A percentile compares a stretch with the other conserved stretches of the same genome.
These are phyloP conservation scores for Ogataea saltuana DNA, from an alignment of 805 yeast species.

Conservation along the genomic window DNA sequence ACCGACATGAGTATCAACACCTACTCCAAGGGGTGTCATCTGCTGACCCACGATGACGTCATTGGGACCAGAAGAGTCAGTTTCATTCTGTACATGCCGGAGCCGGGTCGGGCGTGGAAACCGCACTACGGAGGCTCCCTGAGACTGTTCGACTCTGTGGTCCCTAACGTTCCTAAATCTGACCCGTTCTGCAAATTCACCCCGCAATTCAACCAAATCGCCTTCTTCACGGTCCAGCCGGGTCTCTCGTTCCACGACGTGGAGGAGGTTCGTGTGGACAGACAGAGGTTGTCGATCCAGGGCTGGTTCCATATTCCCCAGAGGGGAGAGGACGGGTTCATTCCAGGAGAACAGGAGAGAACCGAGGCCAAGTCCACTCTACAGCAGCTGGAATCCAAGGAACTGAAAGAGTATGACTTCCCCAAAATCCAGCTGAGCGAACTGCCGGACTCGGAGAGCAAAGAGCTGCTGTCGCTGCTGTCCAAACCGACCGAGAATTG, in stretches of 20 bases:
- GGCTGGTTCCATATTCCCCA: slow-evolving; percentile 99
- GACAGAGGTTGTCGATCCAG: slow-evolving; percentile 87
- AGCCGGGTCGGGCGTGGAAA: slow-evolving; percentile 88
- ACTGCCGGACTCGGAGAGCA: slow-evolving; percentile 26
- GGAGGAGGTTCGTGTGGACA: slow-evolving; percentile 91
- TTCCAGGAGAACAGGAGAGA: slow-evolving; percentile 78
- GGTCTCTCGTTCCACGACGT: slow-evolving; percentile 97
- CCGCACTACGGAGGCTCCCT: slow-evolving; percentile 92
- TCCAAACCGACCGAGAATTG: slow-evolving; percentile 17
- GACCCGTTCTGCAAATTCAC: slow-evolving; percentile 70
- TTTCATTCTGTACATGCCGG: slow-evolving; percentile 89
- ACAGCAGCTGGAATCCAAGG: slow-evolving; percentile 75
- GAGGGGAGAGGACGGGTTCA: slow-evolving; percentile 81
- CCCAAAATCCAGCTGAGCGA: slow-evolving; percentile 55
- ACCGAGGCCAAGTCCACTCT: slow-evolving; percentile 75
- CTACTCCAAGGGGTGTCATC: slow-evolving; percentile 89
- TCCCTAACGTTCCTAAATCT: slow-evolving; percentile 85
- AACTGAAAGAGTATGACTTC: slow-evolving; percentile 75
- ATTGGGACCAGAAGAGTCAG: slow-evolving; percentile 94
- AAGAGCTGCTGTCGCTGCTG: slow-evolving; percentile 37
- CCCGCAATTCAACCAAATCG: slow-evolving; percentile 95
- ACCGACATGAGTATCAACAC: slow-evolving; percentile 93
- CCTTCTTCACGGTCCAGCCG: slow-evolving; percentile 94
- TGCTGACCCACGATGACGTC: slow-evolving; percentile 95
- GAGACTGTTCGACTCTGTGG: slow-evolving; percentile 80